These are phyloP conservation scores for Daedaleopsis nitida DNA, from an alignment of 768 basidiomycete genomes.

Conservation along the genomic window DNA sequence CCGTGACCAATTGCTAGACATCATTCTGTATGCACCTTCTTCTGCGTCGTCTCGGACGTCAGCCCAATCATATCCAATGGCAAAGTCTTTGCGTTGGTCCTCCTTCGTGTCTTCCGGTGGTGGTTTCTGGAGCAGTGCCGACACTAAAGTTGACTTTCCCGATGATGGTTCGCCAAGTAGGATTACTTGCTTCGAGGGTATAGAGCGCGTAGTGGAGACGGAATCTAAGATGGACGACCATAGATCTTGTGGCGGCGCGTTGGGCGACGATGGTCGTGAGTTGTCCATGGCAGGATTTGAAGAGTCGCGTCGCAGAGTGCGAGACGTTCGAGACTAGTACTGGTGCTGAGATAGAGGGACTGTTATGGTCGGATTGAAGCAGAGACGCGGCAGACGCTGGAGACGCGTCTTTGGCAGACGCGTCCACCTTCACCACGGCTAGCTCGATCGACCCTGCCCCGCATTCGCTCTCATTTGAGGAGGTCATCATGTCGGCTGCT, in stretches of 20 bases:
- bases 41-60: constrained; percentile 92
- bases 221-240: constrained; percentile 94
- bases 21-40: constrained; percentile 63
- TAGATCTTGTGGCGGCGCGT: constrained; percentile 75
- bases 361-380: neutral
- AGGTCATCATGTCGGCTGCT: constrained; percentile 42
- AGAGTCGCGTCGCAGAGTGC: neutral
- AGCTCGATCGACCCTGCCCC: neutral
- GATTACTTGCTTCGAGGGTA: constrained; percentile 85
- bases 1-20: neutral
- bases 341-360: neutral
- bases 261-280: constrained; percentile 68
- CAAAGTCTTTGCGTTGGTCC: constrained; percentile 71
- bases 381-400: constrained; percentile 14
- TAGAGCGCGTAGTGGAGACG: constrained; percentile 77
- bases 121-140: constrained; percentile 74
- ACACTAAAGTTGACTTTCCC: constrained; percentile 76
- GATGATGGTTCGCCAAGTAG: constrained; percentile 78
- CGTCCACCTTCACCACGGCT: constrained; percentile 12
- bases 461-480: constrained; percentile 16
- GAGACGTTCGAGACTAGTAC: too few species aligned
- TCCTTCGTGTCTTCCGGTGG: constrained; percentile 54
- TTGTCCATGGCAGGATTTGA: constrained; percentile 38
- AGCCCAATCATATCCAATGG: constrained; percentile 90
- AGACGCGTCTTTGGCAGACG: constrained; percentile 17